Base-by-base conservation (phyloP, 2,329 filamentous ascomycete species). In the Xylariaceae sp. region DNA sequence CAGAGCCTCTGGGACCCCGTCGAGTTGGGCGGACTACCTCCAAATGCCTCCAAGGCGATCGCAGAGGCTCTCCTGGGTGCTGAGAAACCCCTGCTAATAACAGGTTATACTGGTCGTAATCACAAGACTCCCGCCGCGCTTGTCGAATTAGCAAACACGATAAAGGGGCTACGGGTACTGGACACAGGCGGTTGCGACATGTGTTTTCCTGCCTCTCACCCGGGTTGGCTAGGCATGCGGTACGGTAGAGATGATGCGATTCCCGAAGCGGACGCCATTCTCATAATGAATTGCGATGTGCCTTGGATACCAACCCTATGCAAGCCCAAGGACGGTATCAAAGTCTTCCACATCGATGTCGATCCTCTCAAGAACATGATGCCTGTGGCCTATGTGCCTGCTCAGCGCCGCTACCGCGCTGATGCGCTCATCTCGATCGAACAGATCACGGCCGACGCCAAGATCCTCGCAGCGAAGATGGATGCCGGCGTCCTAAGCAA, bases 251-350 rank as follows among this genome's bases (percentile, higher is more conserved):
- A 96, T 55, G 84, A 89, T 1, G 79, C 80, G 48, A 89, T 96
- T 70, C 82, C 80, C 60, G 84, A 84, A 0, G 90, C 92, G 0
- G 93, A 97, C 71, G 83, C 91, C 9, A 95, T 97, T 60, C 66
- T 97, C 0, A 87, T 96, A 2, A 71, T 96, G 23, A 89, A 97
- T 73, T 95, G 91, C 64, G 92, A 97, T 70, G 91, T 96, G 0
- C 92, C 92, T 0, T 97, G 92, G 91, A 92, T 97, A 57, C 86
- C 88, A n/a, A 94, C 90, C 0, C 84, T 85, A 13, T 85, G 82
- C 72, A 78, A 78, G 64, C 85, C 85, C 0, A 72, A 72, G 1
- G 72, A 75, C 2, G 77, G 79, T 13, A 80, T 81, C 17, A 78
- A 77, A 62, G 75, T 88, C 57, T 87, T 83, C 73, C 85, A 88